phyloP scores from a whole-genome alignment of 371 early-diverging fungal genomes.

The Lichtheimia hyalospora region DNA sequence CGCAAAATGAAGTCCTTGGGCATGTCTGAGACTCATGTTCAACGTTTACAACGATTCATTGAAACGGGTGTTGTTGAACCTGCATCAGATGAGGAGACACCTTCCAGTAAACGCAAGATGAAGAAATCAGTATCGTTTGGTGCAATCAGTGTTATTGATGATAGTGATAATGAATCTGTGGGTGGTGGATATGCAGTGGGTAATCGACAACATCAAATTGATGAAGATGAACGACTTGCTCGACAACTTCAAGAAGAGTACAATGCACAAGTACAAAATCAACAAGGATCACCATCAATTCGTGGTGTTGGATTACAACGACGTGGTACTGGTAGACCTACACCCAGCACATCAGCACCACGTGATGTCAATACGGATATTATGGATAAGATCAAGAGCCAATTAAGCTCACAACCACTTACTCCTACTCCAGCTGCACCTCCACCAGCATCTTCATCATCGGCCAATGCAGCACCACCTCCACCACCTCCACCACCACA shows the following conservation, averaged over 20 bases:
- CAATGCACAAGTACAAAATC: conserved; percentile 31
- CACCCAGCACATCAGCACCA: conserved; percentile 40
- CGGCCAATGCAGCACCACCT: conserved; percentile 2
- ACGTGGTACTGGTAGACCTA: conserved; percentile 49
- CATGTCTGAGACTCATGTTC: conserved; percentile 80
- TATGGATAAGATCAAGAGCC: conserved; percentile 30
- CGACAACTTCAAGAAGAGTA: conserved; percentile 72
- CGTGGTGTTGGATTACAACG: conserved; percentile 25
- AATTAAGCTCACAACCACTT: conserved; percentile 26
- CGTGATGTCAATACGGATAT: conserved; percentile 29
- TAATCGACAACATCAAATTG: conserved; percentile 43
- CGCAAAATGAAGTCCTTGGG: conserved; percentile 74
- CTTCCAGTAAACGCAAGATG: conserved; percentile 17
- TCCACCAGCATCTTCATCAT: conserved; percentile 14
- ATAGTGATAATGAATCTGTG: conserved; percentile 23
- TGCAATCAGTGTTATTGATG: conserved; percentile 40
- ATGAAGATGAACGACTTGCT: conserved; percentile 75
- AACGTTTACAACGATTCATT: conserved; percentile 69
- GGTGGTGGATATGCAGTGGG: conserved; percentile 7
- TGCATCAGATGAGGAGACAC: conserved; percentile 39
- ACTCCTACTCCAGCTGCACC: conserved; percentile 27
- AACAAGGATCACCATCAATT: conserved; percentile 9
- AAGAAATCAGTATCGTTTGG: conserved; percentile 49
- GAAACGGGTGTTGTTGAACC: conserved; percentile 40
- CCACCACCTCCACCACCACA: conserved; percentile 14